Conservation (phyloP, 2,329 filamentous ascomycete genomes). For the Nannizziopsis barbatae region DNA sequence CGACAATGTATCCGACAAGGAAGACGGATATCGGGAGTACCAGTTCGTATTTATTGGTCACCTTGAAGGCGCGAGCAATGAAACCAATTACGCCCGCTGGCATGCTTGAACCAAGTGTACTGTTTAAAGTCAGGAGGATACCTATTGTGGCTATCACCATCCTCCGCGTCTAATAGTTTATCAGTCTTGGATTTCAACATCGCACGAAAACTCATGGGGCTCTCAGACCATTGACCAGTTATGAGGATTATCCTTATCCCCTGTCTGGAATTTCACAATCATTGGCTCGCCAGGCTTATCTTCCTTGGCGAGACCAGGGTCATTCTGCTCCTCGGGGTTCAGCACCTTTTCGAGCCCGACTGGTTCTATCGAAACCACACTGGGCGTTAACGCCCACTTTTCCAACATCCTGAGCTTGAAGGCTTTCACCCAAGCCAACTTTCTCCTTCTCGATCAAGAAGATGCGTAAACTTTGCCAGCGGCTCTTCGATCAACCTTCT, state of each 20-base stretch:
- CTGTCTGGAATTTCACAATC: slow-evolving; percentile 7
- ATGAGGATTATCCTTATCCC: slow-evolving; percentile 20
- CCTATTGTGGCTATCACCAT: slow-evolving; percentile 14
- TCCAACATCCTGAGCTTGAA: too few species aligned
- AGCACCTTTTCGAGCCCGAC: neutral
- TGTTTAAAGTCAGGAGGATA: slow-evolving; percentile 28
- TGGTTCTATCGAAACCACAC: neutral
- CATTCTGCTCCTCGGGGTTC: neutral
- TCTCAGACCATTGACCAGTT: slow-evolving; percentile 18
- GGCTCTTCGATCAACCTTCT: too few species aligned
- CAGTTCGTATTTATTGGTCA: slow-evolving; percentile 26
- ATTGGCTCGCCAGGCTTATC: neutral
- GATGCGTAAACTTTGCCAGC: too few species aligned
- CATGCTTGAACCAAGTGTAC: slow-evolving; percentile 31
- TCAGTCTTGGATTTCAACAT: neutral
- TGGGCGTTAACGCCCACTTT: too few species aligned
- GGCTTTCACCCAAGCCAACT: too few species aligned
- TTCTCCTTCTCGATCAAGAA: too few species aligned
- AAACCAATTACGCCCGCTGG: slow-evolving; percentile 29
- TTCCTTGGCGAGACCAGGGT: neutral
- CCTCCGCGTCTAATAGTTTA: slow-evolving; percentile 15
- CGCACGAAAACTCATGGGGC: neutral
- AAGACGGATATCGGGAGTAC: slow-evolving; percentile 43
- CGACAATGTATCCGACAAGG: slow-evolving; percentile 34
- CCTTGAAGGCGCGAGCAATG: slow-evolving; percentile 27